phyloP scores from a whole-genome alignment of 176 grass and related monocot genomes.

The Echinochloa phyllopogon region DNA sequence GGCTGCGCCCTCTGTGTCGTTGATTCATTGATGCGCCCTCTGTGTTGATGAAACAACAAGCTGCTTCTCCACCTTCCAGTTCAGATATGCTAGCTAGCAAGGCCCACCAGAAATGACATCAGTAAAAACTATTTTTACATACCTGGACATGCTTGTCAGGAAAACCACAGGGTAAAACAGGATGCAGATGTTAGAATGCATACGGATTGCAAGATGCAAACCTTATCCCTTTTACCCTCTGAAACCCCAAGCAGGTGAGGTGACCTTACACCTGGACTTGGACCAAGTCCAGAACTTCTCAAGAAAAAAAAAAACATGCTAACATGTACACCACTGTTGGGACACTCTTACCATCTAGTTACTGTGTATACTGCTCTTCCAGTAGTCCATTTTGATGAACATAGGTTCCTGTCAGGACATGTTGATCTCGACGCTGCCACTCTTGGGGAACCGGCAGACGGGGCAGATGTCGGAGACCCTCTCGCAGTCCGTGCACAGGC shows the following conservation, averaged over 20 bases:
- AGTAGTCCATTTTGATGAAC: not conserved
- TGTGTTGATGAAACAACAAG: not conserved
- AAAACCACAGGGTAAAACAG: not conserved
- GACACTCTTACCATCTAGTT: slow-evolving; percentile 2
- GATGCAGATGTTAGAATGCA: not conserved
- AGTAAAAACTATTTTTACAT: not conserved
- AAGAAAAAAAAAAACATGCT: not conserved
- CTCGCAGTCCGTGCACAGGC: slow-evolving; percentile 58
- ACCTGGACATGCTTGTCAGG: not conserved
- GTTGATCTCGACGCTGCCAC: slow-evolving; percentile 51
- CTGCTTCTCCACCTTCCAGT: not conserved
- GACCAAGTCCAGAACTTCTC: not conserved
- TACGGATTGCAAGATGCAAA: slow-evolving; percentile 16
- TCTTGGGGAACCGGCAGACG: slow-evolving; percentile 53
- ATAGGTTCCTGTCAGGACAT: slow-evolving; percentile 42
- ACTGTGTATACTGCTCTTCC: slow-evolving; percentile 38
- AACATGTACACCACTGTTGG: slow-evolving; percentile 24
- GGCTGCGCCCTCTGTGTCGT: not conserved
- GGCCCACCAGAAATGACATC: not conserved
- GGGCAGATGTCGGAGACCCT: slow-evolving; percentile 46
- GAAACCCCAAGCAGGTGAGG: slow-evolving; percentile 2
- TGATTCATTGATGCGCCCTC: not conserved
- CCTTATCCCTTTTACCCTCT: slow-evolving; percentile 9
- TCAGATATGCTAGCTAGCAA: not conserved
- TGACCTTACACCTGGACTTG: slow-evolving; percentile 31